A percentile compares a stretch with the other conserved stretches of the same genome.
Evolutionary conservation across 2,329 filamentous ascomycete genomes (phyloP).

Genomic region (Arthrobotrys sphaeroides): DNA sequence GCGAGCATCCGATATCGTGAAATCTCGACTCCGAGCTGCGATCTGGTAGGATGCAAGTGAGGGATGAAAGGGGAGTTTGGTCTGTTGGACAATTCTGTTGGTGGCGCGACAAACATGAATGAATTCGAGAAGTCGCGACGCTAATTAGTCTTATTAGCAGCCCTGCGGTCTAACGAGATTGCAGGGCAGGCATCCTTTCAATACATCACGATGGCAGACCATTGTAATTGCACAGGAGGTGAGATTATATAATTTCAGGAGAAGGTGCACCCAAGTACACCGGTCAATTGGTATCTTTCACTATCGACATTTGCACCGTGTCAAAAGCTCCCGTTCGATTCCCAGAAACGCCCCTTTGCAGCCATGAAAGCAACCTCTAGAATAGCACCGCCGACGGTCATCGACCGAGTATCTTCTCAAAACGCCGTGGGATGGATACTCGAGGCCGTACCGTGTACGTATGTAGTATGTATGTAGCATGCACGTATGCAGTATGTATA

Average conservation of each 20-base stretch:
- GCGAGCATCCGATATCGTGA: slow-evolving; percentile 9
- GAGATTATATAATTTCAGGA: slow-evolving; percentile 19
- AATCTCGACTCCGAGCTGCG: slow-evolving; percentile 28
- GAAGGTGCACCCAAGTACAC: not conserved
- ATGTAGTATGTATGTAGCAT: too few species aligned
- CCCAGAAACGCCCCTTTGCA: slow-evolving; percentile 30
- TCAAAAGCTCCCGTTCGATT: slow-evolving; percentile 6
- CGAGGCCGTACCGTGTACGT: too few species aligned
- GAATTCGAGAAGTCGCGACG: slow-evolving; percentile 16
- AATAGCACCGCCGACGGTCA: slow-evolving; percentile 8
- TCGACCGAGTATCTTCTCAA: not conserved
- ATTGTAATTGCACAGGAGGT: slow-evolving; percentile 10
- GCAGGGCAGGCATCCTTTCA: not conserved
- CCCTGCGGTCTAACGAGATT: not conserved
- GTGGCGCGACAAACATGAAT: slow-evolving; percentile 39
- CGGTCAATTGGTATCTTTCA: not conserved
- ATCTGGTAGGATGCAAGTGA: slow-evolving; percentile 17
- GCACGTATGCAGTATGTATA: not conserved
- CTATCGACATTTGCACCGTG: not conserved
- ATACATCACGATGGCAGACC: too few species aligned
- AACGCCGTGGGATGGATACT: not conserved
- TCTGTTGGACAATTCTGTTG: too few species aligned
- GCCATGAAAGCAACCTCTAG: slow-evolving; percentile 35
- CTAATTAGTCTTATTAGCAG: slow-evolving; percentile 4
- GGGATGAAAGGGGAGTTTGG: too few species aligned